phyloP scores from a whole-genome alignment of 2,329 filamentous ascomycete genomes.

The Botrytis fabae region DNA sequence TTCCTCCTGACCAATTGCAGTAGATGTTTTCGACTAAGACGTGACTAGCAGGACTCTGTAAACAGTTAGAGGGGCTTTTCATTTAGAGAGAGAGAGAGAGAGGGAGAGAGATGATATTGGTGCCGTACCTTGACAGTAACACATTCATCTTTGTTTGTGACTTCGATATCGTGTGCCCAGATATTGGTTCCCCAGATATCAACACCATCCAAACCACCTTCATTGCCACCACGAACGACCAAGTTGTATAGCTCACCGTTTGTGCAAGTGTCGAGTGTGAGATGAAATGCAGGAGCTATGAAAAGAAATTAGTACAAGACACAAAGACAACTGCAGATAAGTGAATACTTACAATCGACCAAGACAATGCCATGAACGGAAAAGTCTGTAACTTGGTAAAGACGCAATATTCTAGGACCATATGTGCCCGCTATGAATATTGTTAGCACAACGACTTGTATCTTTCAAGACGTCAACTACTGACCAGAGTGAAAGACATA shows the following conservation, averaged over 20 bases:
- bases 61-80: background rate
- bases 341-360: constrained; percentile 29
- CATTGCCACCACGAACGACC: constrained; percentile 53
- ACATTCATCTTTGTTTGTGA: constrained; percentile 64
- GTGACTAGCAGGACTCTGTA: constrained; percentile 53
- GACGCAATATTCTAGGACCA: constrained; percentile 33
- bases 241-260: constrained; percentile 58
- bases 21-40: constrained; percentile 60
- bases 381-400: constrained; percentile 30
- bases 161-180: constrained; percentile 59
- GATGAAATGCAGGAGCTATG: constrained; percentile 42
- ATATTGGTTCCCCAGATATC: constrained; percentile 56
- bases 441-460: background rate
- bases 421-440: constrained; percentile 21
- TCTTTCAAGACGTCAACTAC: constrained; percentile 22
- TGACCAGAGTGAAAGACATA: constrained; percentile 48
- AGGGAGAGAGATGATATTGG: background rate
- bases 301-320: constrained; percentile 5
- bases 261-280: constrained; percentile 51
- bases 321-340: background rate
- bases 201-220: constrained; percentile 56
- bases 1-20: constrained; percentile 63
- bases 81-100: background rate
- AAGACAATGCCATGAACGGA: constrained; percentile 34
- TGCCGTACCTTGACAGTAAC: constrained; percentile 52